Conservation (phyloP, 352 stramenopile genomes). For the Phytophthora constricta region DNA sequence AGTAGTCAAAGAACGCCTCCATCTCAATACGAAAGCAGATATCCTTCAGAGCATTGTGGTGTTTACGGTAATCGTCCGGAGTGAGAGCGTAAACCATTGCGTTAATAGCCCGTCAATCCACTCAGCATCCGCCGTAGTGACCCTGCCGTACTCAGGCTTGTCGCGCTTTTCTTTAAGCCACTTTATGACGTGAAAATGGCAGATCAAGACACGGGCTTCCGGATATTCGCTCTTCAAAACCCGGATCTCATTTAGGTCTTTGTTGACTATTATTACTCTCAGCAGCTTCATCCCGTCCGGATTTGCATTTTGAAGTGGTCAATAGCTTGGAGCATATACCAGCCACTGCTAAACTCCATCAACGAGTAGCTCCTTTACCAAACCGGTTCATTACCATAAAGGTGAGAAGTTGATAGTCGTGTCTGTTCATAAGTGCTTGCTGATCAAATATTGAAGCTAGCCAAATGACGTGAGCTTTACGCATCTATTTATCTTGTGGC, state of each 20-base stretch:
- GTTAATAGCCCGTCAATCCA: background rate
- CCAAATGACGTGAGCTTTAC: background rate
- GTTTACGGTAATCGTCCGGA: conserved; percentile 11
- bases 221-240: conserved; percentile 21
- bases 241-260: conserved; percentile 13
- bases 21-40: background rate
- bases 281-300: conserved; percentile 8
- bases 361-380: conserved; percentile 23
- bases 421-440: conserved; percentile 4
- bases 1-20: conserved; percentile 22
- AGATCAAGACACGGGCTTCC: conserved; percentile 24
- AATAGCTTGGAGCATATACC: conserved; percentile 20
- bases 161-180: conserved; percentile 9
- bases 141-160: conserved; percentile 23
- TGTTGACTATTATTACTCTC: conserved; percentile 34
- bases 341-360: conserved; percentile 30
- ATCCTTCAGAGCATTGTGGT: background rate
- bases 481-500: background rate
- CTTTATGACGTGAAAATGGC: conserved; percentile 37
- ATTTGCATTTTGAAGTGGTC: conserved; percentile 28
- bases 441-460: background rate
- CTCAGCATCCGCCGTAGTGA: conserved; percentile 2
- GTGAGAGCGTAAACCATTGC: background rate
- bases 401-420: conserved; percentile 32
- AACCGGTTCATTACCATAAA: conserved; percentile 33